Evolutionary conservation across 139 green algal species (phyloP).

Genomic region (Coccomyxa sp.): DNA sequence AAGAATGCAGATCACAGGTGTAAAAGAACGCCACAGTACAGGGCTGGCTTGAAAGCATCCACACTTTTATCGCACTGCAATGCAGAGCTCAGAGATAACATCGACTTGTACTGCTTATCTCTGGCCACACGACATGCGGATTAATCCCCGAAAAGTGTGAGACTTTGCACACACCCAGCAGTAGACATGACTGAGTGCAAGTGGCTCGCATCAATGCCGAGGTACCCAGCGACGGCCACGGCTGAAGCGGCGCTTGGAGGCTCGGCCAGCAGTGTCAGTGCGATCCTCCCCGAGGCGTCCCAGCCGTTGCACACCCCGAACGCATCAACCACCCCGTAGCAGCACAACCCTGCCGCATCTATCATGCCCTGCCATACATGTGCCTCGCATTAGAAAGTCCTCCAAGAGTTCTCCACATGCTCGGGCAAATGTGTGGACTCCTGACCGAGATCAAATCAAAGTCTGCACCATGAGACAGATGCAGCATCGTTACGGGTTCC

Average conservation of each 20-base stretch:
- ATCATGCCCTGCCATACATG: slow-evolving; percentile 7
- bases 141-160: no score
- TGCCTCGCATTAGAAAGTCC: neutral
- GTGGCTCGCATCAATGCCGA: neutral
- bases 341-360: slow-evolving; percentile 13
- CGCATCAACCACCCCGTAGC: slow-evolving; percentile 13
- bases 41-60: neutral
- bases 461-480: neutral
- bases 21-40: neutral
- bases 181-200: neutral
- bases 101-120: neutral
- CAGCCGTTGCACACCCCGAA: slow-evolving; percentile 25
- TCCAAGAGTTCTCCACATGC: neutral
- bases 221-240: neutral
- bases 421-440: neutral
- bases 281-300: slow-evolving; percentile 11
- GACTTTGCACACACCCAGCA: neutral
- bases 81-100: neutral
- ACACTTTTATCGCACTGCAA: neutral
- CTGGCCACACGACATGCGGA: neutral
- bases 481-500: neutral
- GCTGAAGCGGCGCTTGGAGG: neutral
- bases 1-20: neutral
- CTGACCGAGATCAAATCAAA: neutral
- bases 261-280: neutral